Base-by-base conservation (phyloP, 2,329 filamentous ascomycete species). In the Thyridium curvatum region DNA sequence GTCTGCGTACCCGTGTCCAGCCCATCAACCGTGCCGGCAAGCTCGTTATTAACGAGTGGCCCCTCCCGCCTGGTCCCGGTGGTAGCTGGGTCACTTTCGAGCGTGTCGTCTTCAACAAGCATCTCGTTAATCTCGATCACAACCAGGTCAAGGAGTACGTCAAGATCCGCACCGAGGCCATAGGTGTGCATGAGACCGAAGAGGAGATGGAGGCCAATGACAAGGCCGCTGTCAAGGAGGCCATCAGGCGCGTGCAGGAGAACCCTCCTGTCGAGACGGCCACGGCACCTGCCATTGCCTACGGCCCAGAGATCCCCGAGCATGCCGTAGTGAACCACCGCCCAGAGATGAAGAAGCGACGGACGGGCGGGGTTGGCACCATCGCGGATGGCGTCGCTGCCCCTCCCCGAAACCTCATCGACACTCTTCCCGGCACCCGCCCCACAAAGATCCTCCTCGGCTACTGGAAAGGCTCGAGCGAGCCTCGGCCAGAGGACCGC, bases 11-110 rank as follows among this genome's bases (percentile, higher is more conserved):
- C 3, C 68, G 76, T 7, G 72, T 80, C 30, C 72, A 77, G 48
- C 60, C 63, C 1, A 59, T 62, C 35, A 75, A 69, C 33, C 66
- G 70, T 16, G 51, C 58, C 3, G 74, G 74, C 12, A 64, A 72
- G 10, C 50, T 61, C 3, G 61, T 80, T 18, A 60, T 66, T 6
- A 53, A 62, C 31, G 60, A 65, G 18, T 66, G 66, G 51, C 61
- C 74, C 26, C 50, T 77, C 4, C 77, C 76, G 2, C 69, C 73
- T 3, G 77, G 76, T 1, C 73, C 76, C 2, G 77, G 77, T 16
- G 77, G 74, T 38, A 79, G 75, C 52, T 82, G 77, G 77, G 75
- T 81, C 17, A 80, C 76, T 0, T 81, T 81, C 47, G 72, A 79
- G 41, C 65, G 73, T 15, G 67, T 81, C 21, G 68, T 78, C 16